phyloP scores from a whole-genome alignment of 2,329 filamentous ascomycete species.

The Colletotrichum paranaense region DNA sequence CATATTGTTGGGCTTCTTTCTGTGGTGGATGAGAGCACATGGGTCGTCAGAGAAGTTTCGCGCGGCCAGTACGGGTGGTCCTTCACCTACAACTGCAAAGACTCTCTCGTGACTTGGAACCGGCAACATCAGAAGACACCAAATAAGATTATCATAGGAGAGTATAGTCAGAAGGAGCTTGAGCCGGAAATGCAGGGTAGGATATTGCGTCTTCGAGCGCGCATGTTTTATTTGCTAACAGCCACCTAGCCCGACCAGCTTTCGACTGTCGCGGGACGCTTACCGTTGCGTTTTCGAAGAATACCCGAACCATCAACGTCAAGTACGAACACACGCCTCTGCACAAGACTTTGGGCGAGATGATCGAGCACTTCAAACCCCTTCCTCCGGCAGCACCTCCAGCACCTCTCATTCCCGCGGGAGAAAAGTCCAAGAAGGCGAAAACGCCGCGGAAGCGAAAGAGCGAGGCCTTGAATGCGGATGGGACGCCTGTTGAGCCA shows the following conservation, averaged over 20 bases:
- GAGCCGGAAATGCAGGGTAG: conserved; percentile 59
- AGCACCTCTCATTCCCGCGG: conserved; percentile 37
- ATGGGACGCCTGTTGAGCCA: conserved; percentile 34
- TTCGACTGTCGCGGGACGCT: conserved; percentile 69
- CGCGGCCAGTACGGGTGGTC: conserved; percentile 62
- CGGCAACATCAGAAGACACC: conserved; percentile 56
- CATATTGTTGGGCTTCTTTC: conserved; percentile 58
- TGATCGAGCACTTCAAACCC: conserved; percentile 60
- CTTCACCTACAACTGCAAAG: conserved; percentile 64
- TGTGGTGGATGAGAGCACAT: conserved; percentile 59
- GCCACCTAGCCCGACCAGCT: conserved; percentile 60
- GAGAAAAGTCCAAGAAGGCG: conserved; percentile 43
- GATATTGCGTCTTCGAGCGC: conserved; percentile 26
- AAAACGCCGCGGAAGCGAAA: conserved; percentile 41
- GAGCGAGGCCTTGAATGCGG: conserved; percentile 30
- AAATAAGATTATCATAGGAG: conserved; percentile 55
- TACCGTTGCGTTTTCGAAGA: conserved; percentile 60
- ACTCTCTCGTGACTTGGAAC: conserved; percentile 63
- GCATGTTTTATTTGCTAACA: background rate
- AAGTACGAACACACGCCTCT: conserved; percentile 68
- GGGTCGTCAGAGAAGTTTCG: conserved; percentile 58
- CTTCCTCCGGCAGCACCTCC: conserved; percentile 48
- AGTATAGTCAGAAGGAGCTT: conserved; percentile 60
- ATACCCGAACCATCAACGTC: conserved; percentile 58
- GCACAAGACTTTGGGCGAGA: conserved; percentile 65